A percentile compares a stretch with the other conserved stretches of the same genome.
These are phyloP conservation scores for Pseudogymnoascus sp. DNA, from an alignment of 2,329 filamentous ascomycete species.

Conservation along the genomic window DNA sequence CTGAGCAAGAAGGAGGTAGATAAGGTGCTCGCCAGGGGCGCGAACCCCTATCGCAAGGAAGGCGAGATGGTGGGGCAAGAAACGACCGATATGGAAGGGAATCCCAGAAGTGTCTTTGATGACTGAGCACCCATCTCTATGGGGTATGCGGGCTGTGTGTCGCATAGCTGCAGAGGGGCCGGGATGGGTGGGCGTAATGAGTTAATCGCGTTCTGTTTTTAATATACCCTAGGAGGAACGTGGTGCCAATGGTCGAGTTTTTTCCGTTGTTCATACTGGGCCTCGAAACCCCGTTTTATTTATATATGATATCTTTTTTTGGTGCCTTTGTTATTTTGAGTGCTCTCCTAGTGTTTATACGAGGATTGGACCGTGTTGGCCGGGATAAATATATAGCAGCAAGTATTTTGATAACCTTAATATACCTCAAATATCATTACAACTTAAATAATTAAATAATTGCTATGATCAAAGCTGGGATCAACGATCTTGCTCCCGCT, in stretches of 20 bases:
- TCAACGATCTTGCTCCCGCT: too few relatives aligned
- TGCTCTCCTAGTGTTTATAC: not conserved
- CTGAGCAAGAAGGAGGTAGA: conserved; percentile 35
- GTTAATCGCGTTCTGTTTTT: conserved; percentile 1
- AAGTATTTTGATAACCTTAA: not conserved
- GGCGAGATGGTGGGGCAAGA: conserved; percentile 10
- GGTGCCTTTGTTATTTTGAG: not conserved
- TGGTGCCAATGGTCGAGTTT: not conserved
- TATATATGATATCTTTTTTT: not conserved
- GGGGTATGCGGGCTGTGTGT: not conserved
- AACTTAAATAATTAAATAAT: too few relatives aligned
- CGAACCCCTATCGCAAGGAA: conserved; percentile 17
- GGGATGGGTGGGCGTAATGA: not conserved
- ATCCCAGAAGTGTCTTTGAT: not conserved
- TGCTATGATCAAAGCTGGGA: too few relatives aligned
- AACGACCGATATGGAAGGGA: not conserved
- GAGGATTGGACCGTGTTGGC: not conserved
- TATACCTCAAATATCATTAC: not conserved
- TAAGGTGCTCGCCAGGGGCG: conserved; percentile 24
- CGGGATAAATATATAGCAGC: not conserved
- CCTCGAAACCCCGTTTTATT: not conserved
- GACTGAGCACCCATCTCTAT: not conserved
- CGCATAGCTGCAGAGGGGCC: not conserved
- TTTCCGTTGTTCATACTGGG: not conserved
- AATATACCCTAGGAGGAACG: not conserved